A percentile compares a stretch with the other conserved stretches of the same genome.
These are phyloP conservation scores for Micromonas commoda DNA, from an alignment of 139 green algal species.

Conservation along the genomic window DNA sequence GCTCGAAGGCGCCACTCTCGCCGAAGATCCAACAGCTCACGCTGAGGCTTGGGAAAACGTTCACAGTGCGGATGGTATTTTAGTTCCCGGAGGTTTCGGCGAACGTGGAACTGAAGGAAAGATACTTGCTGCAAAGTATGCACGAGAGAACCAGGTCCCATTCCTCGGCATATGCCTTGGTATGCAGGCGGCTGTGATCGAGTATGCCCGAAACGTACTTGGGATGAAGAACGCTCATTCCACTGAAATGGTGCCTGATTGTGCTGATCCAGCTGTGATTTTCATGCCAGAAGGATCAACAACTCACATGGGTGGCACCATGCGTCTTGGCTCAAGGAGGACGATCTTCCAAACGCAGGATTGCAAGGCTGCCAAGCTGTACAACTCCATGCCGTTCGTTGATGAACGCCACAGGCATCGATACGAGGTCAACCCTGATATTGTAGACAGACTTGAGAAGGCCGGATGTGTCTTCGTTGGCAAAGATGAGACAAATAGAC, in stretches of 20 bases:
- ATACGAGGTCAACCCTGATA: constrained; percentile 82
- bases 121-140: constrained; percentile 83
- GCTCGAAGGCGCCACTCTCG: constrained; percentile 66
- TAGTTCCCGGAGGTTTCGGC: constrained; percentile 95
- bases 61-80: constrained; percentile 66
- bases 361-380: constrained; percentile 88
- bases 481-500: constrained; percentile 76
- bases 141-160: constrained; percentile 63
- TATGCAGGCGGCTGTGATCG: constrained; percentile 96
- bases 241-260: constrained; percentile 80
- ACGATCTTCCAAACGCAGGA: constrained; percentile 85
- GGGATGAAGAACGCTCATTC: constrained; percentile 71
- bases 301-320: constrained; percentile 93
- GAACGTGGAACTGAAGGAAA: constrained; percentile 87
- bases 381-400: constrained; percentile 74
- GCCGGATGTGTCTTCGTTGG: constrained; percentile 80
- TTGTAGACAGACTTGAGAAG: constrained; percentile 78
- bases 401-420: constrained; percentile 93
- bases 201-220: constrained; percentile 92
- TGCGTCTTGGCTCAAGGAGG: constrained; percentile 81
- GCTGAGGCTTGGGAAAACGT: constrained; percentile 46
- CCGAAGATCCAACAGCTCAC: constrained; percentile 39
- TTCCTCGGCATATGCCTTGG: constrained; percentile 98
- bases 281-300: constrained; percentile 95
- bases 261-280: constrained; percentile 74